phyloP scores from a whole-genome alignment of 768 basidiomycete species.

The Chalciporus pseudorubinellus region DNA sequence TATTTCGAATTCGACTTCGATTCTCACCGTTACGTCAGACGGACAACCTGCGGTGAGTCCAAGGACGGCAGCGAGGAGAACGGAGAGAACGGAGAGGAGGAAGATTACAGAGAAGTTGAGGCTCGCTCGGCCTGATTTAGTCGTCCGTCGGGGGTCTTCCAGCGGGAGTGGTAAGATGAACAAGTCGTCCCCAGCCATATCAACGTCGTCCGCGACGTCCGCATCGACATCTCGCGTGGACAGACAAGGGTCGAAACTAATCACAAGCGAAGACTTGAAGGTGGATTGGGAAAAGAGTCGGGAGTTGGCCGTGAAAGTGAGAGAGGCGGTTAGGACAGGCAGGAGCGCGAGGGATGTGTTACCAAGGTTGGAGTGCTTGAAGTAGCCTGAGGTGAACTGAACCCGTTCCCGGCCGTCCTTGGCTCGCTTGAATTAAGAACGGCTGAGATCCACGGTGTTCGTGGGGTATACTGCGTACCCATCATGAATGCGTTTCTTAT shows the following conservation, averaged over 20 bases:
- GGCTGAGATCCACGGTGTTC: too few species aligned
- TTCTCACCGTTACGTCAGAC: background rate
- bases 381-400: constrained; percentile 13
- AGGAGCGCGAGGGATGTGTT: constrained; percentile 21
- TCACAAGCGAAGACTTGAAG: constrained; percentile 8
- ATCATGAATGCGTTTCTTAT: too few species aligned
- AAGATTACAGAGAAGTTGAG: constrained; percentile 40
- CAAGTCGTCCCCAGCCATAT: background rate
- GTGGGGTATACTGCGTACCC: too few species aligned
- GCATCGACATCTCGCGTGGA: background rate
- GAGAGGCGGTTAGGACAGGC: constrained; percentile 19
- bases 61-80: constrained; percentile 19
- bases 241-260: background rate
- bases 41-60: constrained; percentile 9
- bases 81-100: constrained; percentile 19
- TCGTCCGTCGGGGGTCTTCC: constrained; percentile 28
- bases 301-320: constrained; percentile 21
- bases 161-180: constrained; percentile 9
- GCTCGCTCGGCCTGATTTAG: constrained; percentile 43
- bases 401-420: too few species aligned
- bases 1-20: background rate
- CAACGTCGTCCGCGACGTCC: background rate
- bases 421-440: too few species aligned
- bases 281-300: constrained; percentile 31
- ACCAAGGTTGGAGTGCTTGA: constrained; percentile 27